Conservation (phyloP, 345 rosid species). For the Boechera stricta region DNA sequence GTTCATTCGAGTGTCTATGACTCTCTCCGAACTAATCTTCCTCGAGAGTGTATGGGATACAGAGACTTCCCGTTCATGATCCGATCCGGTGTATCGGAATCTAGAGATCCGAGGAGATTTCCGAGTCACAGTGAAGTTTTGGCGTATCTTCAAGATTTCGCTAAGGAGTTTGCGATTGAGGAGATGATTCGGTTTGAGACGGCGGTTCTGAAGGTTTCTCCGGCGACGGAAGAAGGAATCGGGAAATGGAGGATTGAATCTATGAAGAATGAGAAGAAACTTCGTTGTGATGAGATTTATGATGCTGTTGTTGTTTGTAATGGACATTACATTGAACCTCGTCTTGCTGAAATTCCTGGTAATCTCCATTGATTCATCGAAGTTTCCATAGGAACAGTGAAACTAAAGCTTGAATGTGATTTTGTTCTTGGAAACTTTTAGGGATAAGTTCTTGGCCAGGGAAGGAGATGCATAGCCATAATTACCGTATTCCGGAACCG, state of each 20-base stretch:
- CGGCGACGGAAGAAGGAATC: slow-evolving; percentile 35
- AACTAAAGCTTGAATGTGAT: neutral
- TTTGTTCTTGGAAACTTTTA: slow-evolving; percentile 26
- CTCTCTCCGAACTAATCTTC: slow-evolving; percentile 88
- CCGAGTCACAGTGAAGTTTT: slow-evolving; percentile 79
- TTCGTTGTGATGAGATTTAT: slow-evolving; percentile 50
- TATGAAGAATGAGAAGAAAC: slow-evolving; percentile 37
- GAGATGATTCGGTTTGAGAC: slow-evolving; percentile 70
- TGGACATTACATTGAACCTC: slow-evolving; percentile 75
- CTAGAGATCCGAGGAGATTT: slow-evolving; percentile 68
- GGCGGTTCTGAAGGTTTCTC: slow-evolving; percentile 56
- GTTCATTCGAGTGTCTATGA: slow-evolving; percentile 73
- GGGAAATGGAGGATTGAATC: slow-evolving; percentile 67
- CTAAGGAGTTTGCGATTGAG: slow-evolving; percentile 60
- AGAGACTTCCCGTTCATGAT: slow-evolving; percentile 66
- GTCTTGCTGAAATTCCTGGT: slow-evolving; percentile 71
- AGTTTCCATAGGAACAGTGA: slow-evolving; percentile 4
- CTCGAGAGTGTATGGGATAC: slow-evolving; percentile 90
- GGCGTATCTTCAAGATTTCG: slow-evolving; percentile 65
- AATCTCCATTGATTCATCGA: slow-evolving; percentile 6
- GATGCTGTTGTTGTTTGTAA: slow-evolving; percentile 82
- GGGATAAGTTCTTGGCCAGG: slow-evolving; percentile 90
- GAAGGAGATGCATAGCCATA: slow-evolving; percentile 88
- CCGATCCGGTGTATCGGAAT: slow-evolving; percentile 33
- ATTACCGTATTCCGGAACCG: slow-evolving; percentile 68